phyloP scores from a whole-genome alignment of 1,139 yeast genomes.

The Candida albicans region DNA sequence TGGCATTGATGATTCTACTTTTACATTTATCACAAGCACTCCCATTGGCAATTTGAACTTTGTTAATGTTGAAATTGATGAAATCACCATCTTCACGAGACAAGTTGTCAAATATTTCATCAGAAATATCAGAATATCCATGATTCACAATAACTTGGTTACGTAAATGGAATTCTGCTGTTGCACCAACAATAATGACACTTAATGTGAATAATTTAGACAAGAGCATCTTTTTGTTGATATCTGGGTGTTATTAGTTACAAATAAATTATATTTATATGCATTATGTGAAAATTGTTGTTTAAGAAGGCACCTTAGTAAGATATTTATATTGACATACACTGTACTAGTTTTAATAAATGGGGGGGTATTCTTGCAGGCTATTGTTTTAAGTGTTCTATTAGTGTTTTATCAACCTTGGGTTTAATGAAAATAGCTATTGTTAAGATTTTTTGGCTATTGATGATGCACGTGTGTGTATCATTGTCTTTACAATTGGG shows the following conservation, averaged over 20 bases:
- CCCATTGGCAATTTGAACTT: conserved; percentile 27
- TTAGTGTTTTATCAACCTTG: no score
- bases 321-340: no score
- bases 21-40: conserved; percentile 38
- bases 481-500: background rate
- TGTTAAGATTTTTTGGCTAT: background rate
- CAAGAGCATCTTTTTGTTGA: background rate
- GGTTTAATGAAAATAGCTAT: background rate
- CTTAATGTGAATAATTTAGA: background rate
- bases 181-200: background rate
- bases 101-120: conserved; percentile 26
- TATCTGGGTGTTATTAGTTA: background rate
- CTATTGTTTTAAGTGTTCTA: no score
- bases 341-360: no score
- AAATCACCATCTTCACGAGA: conserved; percentile 30
- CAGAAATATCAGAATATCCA: conserved; percentile 23
- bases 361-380: no score
- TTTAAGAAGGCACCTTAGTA: no score
- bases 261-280: background rate
- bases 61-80: conserved; percentile 26
- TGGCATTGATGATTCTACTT: conserved; percentile 32
- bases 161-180: background rate
- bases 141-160: conserved; percentile 18
- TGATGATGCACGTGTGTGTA: background rate
- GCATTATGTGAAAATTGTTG: no score